Conservation (phyloP, 2,329 filamentous ascomycete genomes). For the Hypoxylon sp. region DNA sequence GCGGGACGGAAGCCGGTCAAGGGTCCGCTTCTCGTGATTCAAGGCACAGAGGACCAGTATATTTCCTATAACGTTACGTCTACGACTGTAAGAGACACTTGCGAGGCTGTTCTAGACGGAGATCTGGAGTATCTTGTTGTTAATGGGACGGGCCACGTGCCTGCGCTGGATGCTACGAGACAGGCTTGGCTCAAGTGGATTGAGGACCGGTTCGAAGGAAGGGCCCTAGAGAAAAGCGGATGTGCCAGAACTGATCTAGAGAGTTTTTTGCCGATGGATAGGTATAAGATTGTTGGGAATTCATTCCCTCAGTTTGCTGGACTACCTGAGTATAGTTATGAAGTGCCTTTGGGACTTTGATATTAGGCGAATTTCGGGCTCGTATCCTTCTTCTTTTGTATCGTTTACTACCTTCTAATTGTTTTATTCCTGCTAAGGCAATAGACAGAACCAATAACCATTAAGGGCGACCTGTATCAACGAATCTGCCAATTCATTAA, state of each 20-base stretch:
- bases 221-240: constrained; percentile 25
- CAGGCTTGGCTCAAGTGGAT: constrained; percentile 49
- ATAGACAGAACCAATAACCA: too few species aligned
- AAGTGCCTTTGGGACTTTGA: constrained; percentile 41
- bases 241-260: constrained; percentile 34
- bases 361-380: neutral
- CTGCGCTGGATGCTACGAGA: constrained; percentile 43
- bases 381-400: too few species aligned
- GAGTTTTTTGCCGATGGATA: constrained; percentile 40
- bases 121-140: constrained; percentile 46
- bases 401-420: too few species aligned
- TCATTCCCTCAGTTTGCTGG: constrained; percentile 46
- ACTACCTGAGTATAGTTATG: constrained; percentile 37
- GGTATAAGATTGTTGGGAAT: constrained; percentile 39
- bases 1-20: constrained; percentile 54
- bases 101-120: neutral
- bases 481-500: too few species aligned
- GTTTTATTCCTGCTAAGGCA: too few species aligned
- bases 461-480: too few species aligned
- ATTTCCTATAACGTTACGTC: constrained; percentile 38
- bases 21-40: constrained; percentile 58
- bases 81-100: constrained; percentile 37
- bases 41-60: constrained; percentile 52
- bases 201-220: constrained; percentile 43
- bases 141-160: constrained; percentile 44